phyloP scores from a whole-genome alignment of 306 rosid species.

The Fragaria nilgerrensis region DNA sequence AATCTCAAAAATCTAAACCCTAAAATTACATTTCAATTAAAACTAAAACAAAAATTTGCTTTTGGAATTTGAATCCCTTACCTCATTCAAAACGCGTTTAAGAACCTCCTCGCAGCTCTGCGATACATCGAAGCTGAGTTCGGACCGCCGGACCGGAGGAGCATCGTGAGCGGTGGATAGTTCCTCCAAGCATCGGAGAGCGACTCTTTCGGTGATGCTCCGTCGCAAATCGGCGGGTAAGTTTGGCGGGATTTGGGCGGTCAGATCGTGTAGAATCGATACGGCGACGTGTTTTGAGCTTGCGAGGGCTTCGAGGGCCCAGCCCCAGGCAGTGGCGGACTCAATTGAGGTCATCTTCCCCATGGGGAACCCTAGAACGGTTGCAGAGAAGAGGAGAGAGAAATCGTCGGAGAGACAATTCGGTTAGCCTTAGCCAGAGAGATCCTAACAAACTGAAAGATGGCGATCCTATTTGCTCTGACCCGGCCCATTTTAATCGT shows the following conservation, averaged over 20 bases:
- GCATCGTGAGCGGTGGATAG: constrained; percentile 27
- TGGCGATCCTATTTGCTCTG: background rate
- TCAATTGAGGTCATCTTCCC: constrained; percentile 24
- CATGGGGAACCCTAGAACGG: constrained; percentile 25
- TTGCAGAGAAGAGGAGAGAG: background rate
- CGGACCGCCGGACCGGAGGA: constrained; percentile 31
- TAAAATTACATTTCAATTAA: background rate
- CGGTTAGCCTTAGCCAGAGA: background rate
- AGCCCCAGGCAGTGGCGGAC: constrained; percentile 50
- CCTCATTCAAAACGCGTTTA: background rate
- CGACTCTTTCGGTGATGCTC: constrained; percentile 52
- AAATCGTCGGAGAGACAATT: background rate
- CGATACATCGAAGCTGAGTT: constrained; percentile 44
- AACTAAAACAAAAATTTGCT: background rate
- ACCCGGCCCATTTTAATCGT: background rate
- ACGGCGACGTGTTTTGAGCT: constrained; percentile 28
- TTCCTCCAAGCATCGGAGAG: constrained; percentile 63
- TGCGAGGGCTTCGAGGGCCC: constrained; percentile 69
- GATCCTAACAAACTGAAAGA: background rate
- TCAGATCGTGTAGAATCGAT: constrained; percentile 48
- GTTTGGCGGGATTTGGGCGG: constrained; percentile 37
- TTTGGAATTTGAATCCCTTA: background rate
- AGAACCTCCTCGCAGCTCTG: constrained; percentile 34
- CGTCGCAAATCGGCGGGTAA: constrained; percentile 27
- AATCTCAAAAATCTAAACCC: background rate